Evolutionary conservation across 805 yeast species (phyloP).

Genomic region (Starmerella vitae): DNA sequence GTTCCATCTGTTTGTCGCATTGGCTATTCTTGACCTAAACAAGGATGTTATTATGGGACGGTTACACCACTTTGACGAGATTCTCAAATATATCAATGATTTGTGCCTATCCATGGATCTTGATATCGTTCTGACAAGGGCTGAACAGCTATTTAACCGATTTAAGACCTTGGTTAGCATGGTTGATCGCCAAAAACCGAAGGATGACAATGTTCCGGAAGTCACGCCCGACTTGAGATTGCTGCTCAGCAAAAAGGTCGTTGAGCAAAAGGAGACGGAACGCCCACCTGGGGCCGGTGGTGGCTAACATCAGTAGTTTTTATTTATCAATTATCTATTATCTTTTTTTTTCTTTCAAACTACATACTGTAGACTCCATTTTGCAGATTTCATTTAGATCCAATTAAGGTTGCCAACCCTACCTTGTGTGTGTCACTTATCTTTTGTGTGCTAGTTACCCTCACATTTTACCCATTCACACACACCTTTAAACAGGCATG

Average conservation of each 20-base stretch:
- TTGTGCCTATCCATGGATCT: slow-evolving; percentile 62
- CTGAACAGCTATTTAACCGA: slow-evolving; percentile 68
- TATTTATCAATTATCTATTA: too few species aligned
- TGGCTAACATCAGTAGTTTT: too few species aligned
- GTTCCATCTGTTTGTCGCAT: slow-evolving; percentile 72
- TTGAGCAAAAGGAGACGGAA: slow-evolving; percentile 48
- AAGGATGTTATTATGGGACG: slow-evolving; percentile 64
- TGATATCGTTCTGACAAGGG: slow-evolving; percentile 64
- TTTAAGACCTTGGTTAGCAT: slow-evolving; percentile 69
- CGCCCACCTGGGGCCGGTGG: slow-evolving; percentile 29
- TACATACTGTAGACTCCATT: too few species aligned
- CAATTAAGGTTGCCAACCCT: too few species aligned
- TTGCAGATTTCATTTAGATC: too few species aligned
- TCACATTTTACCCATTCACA: too few species aligned
- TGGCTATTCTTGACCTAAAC: slow-evolving; percentile 80
- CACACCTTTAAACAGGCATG: too few species aligned
- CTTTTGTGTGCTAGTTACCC: too few species aligned
- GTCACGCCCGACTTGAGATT: slow-evolving; percentile 42
- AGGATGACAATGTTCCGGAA: slow-evolving; percentile 16
- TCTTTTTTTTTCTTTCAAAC: too few species aligned
- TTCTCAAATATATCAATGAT: slow-evolving; percentile 84
- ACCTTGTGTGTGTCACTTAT: too few species aligned
- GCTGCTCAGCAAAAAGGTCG: slow-evolving; percentile 45
- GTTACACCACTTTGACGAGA: slow-evolving; percentile 73
- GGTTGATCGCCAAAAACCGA: slow-evolving; percentile 37